Percentiles rank a stretch among this genome's conserved stretches.
phyloP scores from a whole-genome alignment of 1,284 basidiomycete genomes.

The Agaricales sp. region DNA sequence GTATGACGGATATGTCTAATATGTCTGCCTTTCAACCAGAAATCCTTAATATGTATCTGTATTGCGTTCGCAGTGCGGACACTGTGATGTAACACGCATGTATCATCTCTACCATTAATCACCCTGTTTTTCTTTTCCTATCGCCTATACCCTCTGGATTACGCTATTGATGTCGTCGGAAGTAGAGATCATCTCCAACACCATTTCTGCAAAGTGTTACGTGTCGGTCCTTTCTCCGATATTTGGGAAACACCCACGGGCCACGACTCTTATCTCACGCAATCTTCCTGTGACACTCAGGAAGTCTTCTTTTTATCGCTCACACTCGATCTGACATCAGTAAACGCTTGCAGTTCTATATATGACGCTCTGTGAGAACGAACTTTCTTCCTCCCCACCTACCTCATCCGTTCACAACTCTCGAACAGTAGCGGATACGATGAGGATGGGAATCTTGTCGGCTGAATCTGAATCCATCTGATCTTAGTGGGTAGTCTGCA shows the following conservation, averaged over 20 bases:
- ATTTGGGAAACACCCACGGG: too few relatives aligned
- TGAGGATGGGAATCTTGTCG: too few relatives aligned
- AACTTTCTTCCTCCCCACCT: neutral
- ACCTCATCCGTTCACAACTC: neutral
- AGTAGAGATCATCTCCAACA: too few relatives aligned
- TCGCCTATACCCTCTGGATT: slow-evolving; percentile 3
- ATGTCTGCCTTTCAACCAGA: slow-evolving; percentile 36
- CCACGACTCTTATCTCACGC: neutral
- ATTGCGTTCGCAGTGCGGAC: slow-evolving; percentile 61
- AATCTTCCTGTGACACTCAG: neutral
- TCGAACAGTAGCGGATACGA: neutral
- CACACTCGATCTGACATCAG: neutral
- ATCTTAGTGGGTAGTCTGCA: too few relatives aligned
- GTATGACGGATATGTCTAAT: slow-evolving; percentile 54
- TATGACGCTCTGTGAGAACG: neutral
- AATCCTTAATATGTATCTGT: slow-evolving; percentile 67
- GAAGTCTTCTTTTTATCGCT: neutral
- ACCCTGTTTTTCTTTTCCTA: neutral
- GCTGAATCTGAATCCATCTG: too few relatives aligned
- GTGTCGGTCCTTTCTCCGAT: too few relatives aligned
- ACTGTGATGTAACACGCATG: slow-evolving; percentile 19
- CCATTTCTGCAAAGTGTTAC: too few relatives aligned
- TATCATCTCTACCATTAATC: neutral
- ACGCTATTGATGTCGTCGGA: slow-evolving; percentile 6
- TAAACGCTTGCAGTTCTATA: neutral